A percentile compares a stretch with the other conserved stretches of the same genome.
phyloP scores from a whole-genome alignment of 2,329 filamentous ascomycete species.

The Daldinia sp. region DNA sequence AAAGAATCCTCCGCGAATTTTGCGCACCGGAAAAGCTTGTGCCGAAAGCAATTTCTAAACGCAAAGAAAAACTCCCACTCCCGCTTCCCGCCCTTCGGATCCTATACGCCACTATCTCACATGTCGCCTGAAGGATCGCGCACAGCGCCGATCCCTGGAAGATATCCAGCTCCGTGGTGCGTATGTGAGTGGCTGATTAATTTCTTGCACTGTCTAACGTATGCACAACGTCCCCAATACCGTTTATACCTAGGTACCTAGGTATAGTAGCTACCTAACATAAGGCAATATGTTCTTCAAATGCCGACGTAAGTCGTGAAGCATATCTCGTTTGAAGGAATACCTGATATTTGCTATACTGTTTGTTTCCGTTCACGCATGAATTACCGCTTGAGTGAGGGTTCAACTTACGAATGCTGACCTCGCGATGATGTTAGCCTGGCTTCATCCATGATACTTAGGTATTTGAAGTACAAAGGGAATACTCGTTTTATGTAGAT shows the following conservation, averaged over 20 bases:
- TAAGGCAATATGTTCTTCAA: neutral
- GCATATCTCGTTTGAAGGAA: neutral
- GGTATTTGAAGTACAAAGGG: neutral
- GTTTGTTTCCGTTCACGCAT: neutral
- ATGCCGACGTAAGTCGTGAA: neutral
- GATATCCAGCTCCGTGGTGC: neutral
- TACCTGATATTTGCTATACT: neutral
- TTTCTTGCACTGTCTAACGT: neutral
- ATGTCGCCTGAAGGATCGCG: slow-evolving; percentile 18
- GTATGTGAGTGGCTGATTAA: neutral
- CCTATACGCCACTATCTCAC: slow-evolving; percentile 27
- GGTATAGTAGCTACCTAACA: neutral
- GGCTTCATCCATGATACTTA: neutral
- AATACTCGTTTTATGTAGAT: neutral
- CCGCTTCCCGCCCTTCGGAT: slow-evolving; percentile 6
- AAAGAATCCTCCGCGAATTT: slow-evolving; percentile 9
- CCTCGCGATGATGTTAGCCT: neutral
- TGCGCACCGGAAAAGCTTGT: neutral
- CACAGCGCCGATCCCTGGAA: slow-evolving; percentile 1
- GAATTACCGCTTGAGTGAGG: neutral
- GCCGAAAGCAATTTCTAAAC: neutral
- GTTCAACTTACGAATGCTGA: neutral
- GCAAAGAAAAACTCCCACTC: neutral
- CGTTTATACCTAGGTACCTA: too few species aligned
- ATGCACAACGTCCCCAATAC: neutral